Percentiles rank a stretch among this genome's conserved stretches.
phyloP scores from a whole-genome alignment of 805 yeast genomes.

The Zygoascus tannicola region DNA sequence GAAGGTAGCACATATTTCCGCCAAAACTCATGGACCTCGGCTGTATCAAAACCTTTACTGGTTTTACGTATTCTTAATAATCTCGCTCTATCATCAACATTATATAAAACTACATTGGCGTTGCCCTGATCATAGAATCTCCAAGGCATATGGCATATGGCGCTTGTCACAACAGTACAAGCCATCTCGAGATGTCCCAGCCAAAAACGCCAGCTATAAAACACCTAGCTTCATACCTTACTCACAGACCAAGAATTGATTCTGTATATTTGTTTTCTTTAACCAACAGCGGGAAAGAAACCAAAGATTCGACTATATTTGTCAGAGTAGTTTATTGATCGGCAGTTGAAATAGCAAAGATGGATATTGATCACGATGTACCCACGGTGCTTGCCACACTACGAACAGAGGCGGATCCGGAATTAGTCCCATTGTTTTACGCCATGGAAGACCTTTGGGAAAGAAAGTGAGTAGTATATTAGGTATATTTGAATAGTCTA shows the following conservation, averaged over 20 bases:
- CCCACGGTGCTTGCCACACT: conserved; percentile 47
- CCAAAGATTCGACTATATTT: no score
- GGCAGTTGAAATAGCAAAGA: no score
- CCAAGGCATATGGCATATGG: conserved; percentile 27
- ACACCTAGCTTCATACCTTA: no score
- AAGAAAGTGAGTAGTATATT: conserved; percentile 39
- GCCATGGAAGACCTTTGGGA: conserved; percentile 78
- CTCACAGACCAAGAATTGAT: no score
- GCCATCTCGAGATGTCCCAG: no score
- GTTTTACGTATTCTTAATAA: conserved; percentile 29
- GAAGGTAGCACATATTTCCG: conserved; percentile 24
- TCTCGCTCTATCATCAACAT: conserved; percentile 31
- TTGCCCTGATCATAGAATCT: conserved; percentile 39
- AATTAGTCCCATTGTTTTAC: conserved; percentile 50
- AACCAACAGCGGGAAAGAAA: no score
- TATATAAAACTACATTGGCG: conserved; percentile 40
- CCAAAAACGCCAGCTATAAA: no score
- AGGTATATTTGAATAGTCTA: background rate
- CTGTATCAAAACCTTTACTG: conserved; percentile 28
- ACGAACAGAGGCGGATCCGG: conserved; percentile 57
- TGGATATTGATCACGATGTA: conserved; percentile 30
- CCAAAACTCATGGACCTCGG: conserved; percentile 23
- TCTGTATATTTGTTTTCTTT: no score
- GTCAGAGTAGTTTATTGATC: no score
- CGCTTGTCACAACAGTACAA: background rate